Evolutionary conservation across 208 protist species (phyloP), one percentile per base, ranked within the genome.

Genomic region (Wallacemonas collosoma): DNA sequence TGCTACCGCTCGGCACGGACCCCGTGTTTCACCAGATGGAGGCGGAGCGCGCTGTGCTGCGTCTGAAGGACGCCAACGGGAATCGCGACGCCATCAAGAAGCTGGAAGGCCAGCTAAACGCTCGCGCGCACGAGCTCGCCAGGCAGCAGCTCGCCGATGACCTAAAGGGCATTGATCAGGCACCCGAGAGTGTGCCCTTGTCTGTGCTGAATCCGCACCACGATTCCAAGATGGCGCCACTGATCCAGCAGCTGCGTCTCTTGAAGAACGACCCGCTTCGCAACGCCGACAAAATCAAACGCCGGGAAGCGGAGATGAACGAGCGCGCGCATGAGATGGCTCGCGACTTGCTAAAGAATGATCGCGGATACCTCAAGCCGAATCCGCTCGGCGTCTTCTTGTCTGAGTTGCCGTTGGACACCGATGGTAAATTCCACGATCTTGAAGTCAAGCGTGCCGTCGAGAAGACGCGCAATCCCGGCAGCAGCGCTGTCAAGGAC

Each of bases 101-200:
- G 40, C 69, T 91, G n/a, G 84, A 91, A 60, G 67, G 55, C 43
- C 56, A 82, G 68, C 76, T 94, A 2, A 93, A 91, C 68, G 79
- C 76, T 14, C 80, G 82, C 54, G 79, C 77, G 35, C 87, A 87
- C 64, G 80, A 89, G 67, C 67, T 95, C 54, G 87, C 90, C 38
- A 71, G 68, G 51, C 66, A 76, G 68, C 87, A 93, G 56, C 77
- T 88, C 45, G 63, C 75, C 68, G 78, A 88, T 47, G 90, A 95
- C 60, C 69, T 93, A 15, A 53, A 69, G 45, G 85, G 84, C 12
- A 68, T 95, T 38, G 85, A 95, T 11, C 57, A 69, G 44, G 64
- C 62, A 1, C 86, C 90, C 9, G 54, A 71, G 5, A 88, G 80
- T 43, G 77, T 95, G 26, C 85, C 90, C 4, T 67, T 95, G 55